Base-by-base conservation (phyloP, 257 asterid species). In the Leonotis leonurus region DNA sequence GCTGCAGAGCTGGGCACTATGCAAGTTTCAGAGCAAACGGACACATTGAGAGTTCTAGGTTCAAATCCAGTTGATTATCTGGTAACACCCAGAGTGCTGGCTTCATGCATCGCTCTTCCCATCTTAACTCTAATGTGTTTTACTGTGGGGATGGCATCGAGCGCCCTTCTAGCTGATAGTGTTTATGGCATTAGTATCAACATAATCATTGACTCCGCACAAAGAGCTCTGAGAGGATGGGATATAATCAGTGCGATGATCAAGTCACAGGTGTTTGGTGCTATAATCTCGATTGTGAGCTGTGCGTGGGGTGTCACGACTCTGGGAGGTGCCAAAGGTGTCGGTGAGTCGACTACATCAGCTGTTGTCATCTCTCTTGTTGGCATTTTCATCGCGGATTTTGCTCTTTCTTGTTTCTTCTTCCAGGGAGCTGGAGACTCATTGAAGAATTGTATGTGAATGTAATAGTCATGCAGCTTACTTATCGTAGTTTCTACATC, bases 221-320 rank as follows among this genome's bases (percentile, higher is more conserved):
- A 67, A 41, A 79, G 96, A 60, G 90, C 99, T 46, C 83, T 93
- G 1, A 83, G 64, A 36, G 21, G 92, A 40, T 93, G 99, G 99
- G 99, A 93, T 72, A 72, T 93, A 65, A 80, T 89, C 25, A 85
- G 97, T 46, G 91, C 99, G 1, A 89, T 89, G 97, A 82, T 93
- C 12, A 93, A 93, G 75, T 79, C 97, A 1, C 75, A 54, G 70
- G 95, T 87, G 10, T 93, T 93, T 68, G 99, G 97, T 30, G 86
- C 82, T 9, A 89, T 93, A 14, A 89, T 89, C 74, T 89, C 99
- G 1, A 66, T 77, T 3, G 95, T 89, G 72, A 93, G 97, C 85
- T 93, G 99, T 37, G 94, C 97, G 0, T 93, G 97, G 99, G 99
- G 99, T 0, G 90, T 93, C 37, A 89, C 99, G 35, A 93, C 99